phyloP scores from a whole-genome alignment of 345 rosid genomes.

The Syzygium jambos region DNA sequence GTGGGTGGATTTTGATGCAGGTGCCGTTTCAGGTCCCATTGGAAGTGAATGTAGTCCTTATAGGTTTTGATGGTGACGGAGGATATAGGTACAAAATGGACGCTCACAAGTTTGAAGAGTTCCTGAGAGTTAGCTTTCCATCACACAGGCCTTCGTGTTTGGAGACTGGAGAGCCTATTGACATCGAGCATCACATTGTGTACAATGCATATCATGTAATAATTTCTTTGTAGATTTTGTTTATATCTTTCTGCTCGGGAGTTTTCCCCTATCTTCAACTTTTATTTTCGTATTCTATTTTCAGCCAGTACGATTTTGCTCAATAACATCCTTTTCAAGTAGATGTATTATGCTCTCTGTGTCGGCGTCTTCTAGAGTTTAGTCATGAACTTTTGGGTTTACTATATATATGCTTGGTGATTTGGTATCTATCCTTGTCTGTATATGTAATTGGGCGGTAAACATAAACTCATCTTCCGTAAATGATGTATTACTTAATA shows the following conservation, averaged over 20 bases:
- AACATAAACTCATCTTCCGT: background rate
- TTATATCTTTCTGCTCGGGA: background rate
- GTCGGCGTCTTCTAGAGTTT: background rate
- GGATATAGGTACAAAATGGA: slow-evolving; percentile 71
- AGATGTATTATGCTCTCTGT: background rate
- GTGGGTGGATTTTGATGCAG: slow-evolving; percentile 20
- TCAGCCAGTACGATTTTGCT: background rate
- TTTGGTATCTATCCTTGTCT: background rate
- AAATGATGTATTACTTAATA: slow-evolving; percentile 9
- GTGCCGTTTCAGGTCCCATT: slow-evolving; percentile 97
- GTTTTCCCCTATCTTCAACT: background rate
- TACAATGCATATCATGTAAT: slow-evolving; percentile 77
- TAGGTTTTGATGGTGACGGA: slow-evolving; percentile 87
- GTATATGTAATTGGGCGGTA: background rate
- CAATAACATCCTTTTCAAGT: background rate
- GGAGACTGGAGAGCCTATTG: slow-evolving; percentile 89
- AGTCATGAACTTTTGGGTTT: background rate
- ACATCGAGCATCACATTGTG: slow-evolving; percentile 84
- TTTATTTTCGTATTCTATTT: background rate
- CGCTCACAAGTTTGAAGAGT: slow-evolving; percentile 72
- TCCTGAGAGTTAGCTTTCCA: slow-evolving; percentile 66
- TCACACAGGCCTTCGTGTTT: slow-evolving; percentile 76
- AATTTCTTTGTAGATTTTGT: background rate
- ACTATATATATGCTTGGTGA: background rate
- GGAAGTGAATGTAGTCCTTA: slow-evolving; percentile 81